Evolutionary conservation across 2,329 filamentous ascomycete genomes (phyloP).

Genomic region (Pseudogymnoascus sp.): DNA sequence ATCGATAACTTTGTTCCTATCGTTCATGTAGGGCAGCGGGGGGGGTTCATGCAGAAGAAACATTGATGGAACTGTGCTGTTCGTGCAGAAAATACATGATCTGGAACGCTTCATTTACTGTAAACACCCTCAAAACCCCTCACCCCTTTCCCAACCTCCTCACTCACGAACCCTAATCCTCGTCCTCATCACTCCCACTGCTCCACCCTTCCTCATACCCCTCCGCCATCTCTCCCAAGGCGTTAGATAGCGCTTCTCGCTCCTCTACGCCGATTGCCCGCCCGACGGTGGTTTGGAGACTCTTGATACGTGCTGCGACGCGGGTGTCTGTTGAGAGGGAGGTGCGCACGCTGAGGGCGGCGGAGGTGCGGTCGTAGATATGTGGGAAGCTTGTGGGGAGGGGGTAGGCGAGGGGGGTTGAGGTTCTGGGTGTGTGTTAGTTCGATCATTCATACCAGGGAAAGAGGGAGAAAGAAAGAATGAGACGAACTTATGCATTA

Average conservation of each 20-base stretch:
- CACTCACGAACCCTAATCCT: slow-evolving; percentile 37
- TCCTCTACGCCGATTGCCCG: slow-evolving; percentile 65
- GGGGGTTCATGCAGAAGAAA: not conserved
- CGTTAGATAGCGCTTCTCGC: slow-evolving; percentile 72
- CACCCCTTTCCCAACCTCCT: not conserved
- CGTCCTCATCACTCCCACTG: slow-evolving; percentile 63
- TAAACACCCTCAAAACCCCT: not conserved
- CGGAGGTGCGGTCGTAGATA: slow-evolving; percentile 49
- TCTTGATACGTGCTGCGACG: slow-evolving; percentile 60
- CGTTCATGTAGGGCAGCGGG: not conserved
- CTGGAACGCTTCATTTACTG: not conserved
- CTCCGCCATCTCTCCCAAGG: slow-evolving; percentile 72
- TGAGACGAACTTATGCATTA: slow-evolving; percentile 23
- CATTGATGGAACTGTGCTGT: not conserved
- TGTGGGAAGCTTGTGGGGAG: slow-evolving; percentile 74
- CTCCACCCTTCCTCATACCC: slow-evolving; percentile 85
- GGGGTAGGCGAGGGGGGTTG: slow-evolving; percentile 55
- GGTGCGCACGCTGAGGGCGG: slow-evolving; percentile 38
- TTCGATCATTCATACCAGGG: not conserved
- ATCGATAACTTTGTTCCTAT: not conserved
- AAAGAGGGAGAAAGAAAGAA: not conserved
- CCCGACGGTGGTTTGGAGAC: slow-evolving; percentile 53
- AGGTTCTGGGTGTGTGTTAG: slow-evolving; percentile 27
- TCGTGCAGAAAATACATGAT: not conserved
- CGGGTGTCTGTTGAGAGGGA: slow-evolving; percentile 66